Evolutionary conservation across 306 rosid species (phyloP).

Genomic region (Sindora glabra): DNA sequence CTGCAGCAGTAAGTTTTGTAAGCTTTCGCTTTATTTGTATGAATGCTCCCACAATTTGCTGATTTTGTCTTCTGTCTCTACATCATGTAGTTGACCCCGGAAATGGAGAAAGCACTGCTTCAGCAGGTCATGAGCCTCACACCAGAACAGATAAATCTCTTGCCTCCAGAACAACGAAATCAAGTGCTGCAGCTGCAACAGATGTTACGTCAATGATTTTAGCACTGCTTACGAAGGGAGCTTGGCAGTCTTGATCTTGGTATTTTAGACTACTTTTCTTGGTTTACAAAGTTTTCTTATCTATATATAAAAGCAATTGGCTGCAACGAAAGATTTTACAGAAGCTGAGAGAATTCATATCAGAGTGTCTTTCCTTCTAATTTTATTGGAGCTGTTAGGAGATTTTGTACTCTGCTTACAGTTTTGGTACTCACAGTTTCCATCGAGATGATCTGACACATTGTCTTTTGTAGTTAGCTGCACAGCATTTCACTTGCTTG

Average conservation of each 20-base stretch:
- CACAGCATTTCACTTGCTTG: too few species aligned
- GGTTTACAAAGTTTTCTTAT: conserved; percentile 12
- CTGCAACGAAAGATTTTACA: neutral
- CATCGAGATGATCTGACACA: too few species aligned
- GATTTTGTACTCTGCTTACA: too few species aligned
- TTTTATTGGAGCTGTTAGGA: too few species aligned
- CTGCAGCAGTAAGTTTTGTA: conserved; percentile 38
- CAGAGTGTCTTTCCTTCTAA: too few species aligned
- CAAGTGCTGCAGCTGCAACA: conserved; percentile 95
- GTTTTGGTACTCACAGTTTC: too few species aligned
- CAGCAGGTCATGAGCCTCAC: conserved; percentile 99
- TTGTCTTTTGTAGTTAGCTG: too few species aligned
- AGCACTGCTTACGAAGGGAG: neutral
- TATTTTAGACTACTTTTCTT: neutral
- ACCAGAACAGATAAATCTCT: conserved; percentile 70
- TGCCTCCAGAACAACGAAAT: conserved; percentile 89
- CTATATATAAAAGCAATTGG: neutral
- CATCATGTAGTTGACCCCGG: conserved; percentile 66
- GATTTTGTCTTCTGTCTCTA: neutral
- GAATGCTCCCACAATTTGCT: neutral
- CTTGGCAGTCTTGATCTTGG: neutral
- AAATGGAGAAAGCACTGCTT: conserved; percentile 88
- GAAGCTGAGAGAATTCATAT: neutral
- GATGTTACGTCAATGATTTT: conserved; percentile 76
- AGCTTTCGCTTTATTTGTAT: neutral